A percentile compares a stretch with the other conserved stretches of the same genome.
Conservation (phyloP, 2,329 filamentous ascomycete genomes). For the Emmonsia crescens region DNA sequence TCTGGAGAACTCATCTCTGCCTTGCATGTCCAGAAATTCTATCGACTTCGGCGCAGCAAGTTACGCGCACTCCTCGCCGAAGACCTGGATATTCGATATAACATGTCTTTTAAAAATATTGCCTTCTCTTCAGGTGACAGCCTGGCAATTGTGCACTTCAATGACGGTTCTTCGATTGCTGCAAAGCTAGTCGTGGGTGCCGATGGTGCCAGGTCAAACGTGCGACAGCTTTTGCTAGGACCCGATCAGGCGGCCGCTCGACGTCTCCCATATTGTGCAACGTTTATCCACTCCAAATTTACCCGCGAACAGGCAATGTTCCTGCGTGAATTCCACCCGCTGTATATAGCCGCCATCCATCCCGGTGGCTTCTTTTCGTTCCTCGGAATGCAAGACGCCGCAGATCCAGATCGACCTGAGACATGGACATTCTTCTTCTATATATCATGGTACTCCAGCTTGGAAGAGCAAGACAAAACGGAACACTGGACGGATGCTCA, state of each 20-base stretch:
- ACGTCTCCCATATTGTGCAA: constrained; percentile 35
- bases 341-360: constrained; percentile 35
- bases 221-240: constrained; percentile 42
- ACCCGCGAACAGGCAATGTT: constrained; percentile 34
- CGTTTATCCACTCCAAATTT: constrained; percentile 36
- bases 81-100: constrained; percentile 12
- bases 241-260: constrained; percentile 22
- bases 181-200: constrained; percentile 46
- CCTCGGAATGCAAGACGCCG: constrained; percentile 29
- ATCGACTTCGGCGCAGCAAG: constrained; percentile 17
- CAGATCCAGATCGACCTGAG: constrained; percentile 15
- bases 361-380: constrained; percentile 37
- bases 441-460: constrained; percentile 15
- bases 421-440: constrained; percentile 19
- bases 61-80: constrained; percentile 16
- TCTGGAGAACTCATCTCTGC: constrained; percentile 13
- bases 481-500: constrained; percentile 7
- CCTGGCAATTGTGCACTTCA: constrained; percentile 3
- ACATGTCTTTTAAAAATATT: constrained; percentile 1
- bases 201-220: constrained; percentile 59
- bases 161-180: constrained; percentile 4
- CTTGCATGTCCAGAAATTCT: constrained; percentile 15
- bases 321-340: constrained; percentile 35
- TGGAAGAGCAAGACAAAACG: constrained; percentile 8
- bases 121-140: constrained; percentile 5